phyloP scores from a whole-genome alignment of 2,329 filamentous ascomycete genomes.

The Fusarium xyrophilum region DNA sequence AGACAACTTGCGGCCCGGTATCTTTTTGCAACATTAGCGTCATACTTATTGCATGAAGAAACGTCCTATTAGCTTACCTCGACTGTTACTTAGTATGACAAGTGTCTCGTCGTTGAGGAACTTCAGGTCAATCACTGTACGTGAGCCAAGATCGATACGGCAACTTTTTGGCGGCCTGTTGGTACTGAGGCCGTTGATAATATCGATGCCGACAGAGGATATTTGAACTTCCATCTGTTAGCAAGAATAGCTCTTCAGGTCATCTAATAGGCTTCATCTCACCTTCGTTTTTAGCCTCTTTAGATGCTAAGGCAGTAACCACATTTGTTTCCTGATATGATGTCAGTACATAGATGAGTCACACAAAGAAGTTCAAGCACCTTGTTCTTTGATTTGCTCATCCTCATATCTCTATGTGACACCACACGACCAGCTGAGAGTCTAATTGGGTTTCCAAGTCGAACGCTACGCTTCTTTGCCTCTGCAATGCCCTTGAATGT shows the following conservation, averaged over 20 bases:
- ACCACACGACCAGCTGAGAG: constrained; percentile 54
- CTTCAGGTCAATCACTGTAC: constrained; percentile 66
- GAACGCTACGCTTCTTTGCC: constrained; percentile 71
- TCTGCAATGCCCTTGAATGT: constrained; percentile 74
- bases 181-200: constrained; percentile 66
- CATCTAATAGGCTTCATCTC: not conserved
- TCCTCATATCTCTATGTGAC: constrained; percentile 63
- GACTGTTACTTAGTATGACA: constrained; percentile 61
- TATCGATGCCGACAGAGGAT: constrained; percentile 59
- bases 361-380: constrained; percentile 41
- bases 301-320: constrained; percentile 53
- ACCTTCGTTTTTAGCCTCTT: constrained; percentile 50
- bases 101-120: constrained; percentile 70
- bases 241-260: not conserved
- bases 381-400: constrained; percentile 51
- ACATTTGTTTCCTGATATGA: constrained; percentile 46
- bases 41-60: not conserved
- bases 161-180: constrained; percentile 49
- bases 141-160: constrained; percentile 51
- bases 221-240: constrained; percentile 57
- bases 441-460: constrained; percentile 65
- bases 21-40: constrained; percentile 29
- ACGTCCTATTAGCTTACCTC: constrained; percentile 43
- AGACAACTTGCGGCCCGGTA: constrained; percentile 40
- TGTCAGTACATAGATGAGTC: constrained; percentile 18